A percentile compares a stretch with the other conserved stretches of the same genome.
These are phyloP conservation scores for Takakia lepidozioides DNA, from an alignment of 225 moss, liverwort and hornwort genomes.

Conservation along the genomic window DNA sequence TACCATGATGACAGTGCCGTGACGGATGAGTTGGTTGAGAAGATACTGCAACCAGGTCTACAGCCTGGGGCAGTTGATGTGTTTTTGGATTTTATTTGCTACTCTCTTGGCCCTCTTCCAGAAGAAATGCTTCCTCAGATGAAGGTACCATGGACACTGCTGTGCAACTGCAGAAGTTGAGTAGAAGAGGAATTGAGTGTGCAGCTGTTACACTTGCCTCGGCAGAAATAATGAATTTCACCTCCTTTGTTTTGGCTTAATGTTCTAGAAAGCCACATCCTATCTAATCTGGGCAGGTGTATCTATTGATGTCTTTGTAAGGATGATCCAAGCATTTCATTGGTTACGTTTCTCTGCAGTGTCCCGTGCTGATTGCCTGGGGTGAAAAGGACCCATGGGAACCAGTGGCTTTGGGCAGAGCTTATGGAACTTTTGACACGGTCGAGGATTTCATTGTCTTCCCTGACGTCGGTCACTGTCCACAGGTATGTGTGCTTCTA, in stretches of 20 bases:
- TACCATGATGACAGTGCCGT: constrained; percentile 66
- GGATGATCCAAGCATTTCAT: no score
- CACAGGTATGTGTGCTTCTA: constrained; percentile 81
- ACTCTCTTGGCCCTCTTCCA: constrained; percentile 78
- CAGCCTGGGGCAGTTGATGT: constrained; percentile 82
- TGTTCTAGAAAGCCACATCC: no score
- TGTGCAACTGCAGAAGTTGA: not conserved
- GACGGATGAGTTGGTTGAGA: constrained; percentile 82
- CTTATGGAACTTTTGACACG: constrained; percentile 46
- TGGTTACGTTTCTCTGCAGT: constrained; percentile 22
- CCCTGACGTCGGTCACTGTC: constrained; percentile 78
- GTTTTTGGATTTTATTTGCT: constrained; percentile 86
- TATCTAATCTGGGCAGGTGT: no score
- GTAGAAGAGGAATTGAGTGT: not conserved
- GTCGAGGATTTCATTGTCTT: constrained; percentile 74
- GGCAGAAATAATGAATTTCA: not conserved
- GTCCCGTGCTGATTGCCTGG: constrained; percentile 66
- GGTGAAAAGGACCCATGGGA: constrained; percentile 97
- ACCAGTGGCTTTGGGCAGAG: constrained; percentile 50
- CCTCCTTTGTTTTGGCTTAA: not conserved
- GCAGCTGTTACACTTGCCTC: not conserved
- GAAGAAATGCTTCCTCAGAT: constrained; percentile 76
- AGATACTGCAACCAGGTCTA: constrained; percentile 71
- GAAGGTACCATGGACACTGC: constrained; percentile 23
- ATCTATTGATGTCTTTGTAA: no score